These are phyloP conservation scores for Brettanomyces naardenensis DNA, from an alignment of 805 yeast genomes.

Conservation along the genomic window DNA sequence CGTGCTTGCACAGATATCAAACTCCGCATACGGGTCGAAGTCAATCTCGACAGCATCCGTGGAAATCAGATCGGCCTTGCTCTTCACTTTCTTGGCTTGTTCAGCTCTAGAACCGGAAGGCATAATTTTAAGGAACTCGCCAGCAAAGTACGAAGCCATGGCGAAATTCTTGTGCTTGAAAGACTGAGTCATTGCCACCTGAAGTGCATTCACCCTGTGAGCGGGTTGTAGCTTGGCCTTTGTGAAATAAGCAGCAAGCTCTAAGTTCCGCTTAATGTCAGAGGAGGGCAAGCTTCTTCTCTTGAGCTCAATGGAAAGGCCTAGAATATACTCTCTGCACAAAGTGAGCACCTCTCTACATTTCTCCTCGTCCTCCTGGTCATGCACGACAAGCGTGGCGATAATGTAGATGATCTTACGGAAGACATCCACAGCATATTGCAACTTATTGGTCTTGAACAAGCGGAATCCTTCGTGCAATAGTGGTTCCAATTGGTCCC, in stretches of 20 bases:
- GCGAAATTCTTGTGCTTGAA: slow-evolving; percentile 84
- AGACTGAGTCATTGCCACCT: slow-evolving; percentile 91
- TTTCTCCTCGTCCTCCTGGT: slow-evolving; percentile 68
- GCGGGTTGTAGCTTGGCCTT: slow-evolving; percentile 72
- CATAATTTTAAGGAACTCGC: slow-evolving; percentile 65
- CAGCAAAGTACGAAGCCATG: slow-evolving; percentile 84
- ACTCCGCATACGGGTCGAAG: slow-evolving; percentile 87
- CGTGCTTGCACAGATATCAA: slow-evolving; percentile 82
- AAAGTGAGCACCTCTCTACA: slow-evolving; percentile 62
- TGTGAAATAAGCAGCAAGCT: slow-evolving; percentile 93
- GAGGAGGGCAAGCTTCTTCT: slow-evolving; percentile 75
- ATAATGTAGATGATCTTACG: slow-evolving; percentile 72
- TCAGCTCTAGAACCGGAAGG: slow-evolving; percentile 77
- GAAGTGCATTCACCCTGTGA: slow-evolving; percentile 81
- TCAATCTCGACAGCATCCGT: slow-evolving; percentile 85
- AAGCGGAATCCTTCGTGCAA: slow-evolving; percentile 70
- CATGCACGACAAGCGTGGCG: slow-evolving; percentile 61
- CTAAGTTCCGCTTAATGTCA: slow-evolving; percentile 78
- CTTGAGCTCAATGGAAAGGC: slow-evolving; percentile 81
- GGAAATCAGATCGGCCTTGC: slow-evolving; percentile 70
- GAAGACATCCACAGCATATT: slow-evolving; percentile 73
- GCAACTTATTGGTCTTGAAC: slow-evolving; percentile 78
- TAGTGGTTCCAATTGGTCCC: slow-evolving; percentile 51
- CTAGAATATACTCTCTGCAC: slow-evolving; percentile 87
- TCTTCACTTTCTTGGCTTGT: slow-evolving; percentile 76